These are phyloP conservation scores for Herpetomonas tarakana DNA, from an alignment of 208 protist species.

Conservation along the genomic window DNA sequence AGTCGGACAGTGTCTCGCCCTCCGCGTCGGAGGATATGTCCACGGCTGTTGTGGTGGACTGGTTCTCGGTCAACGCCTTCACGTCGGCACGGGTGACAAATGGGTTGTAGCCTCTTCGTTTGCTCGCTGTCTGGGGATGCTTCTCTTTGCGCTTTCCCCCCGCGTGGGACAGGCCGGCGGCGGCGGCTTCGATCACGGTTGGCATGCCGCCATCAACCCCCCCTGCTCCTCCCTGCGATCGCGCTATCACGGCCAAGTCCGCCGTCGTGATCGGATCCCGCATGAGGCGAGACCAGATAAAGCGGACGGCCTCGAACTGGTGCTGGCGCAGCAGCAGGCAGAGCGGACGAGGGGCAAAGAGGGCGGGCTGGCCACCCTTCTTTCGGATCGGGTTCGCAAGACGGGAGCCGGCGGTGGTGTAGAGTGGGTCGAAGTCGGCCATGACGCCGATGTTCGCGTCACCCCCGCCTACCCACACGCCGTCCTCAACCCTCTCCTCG, in stretches of 20 bases:
- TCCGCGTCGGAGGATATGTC: background rate
- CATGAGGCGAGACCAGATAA: slow-evolving; percentile 7
- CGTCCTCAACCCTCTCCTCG: background rate
- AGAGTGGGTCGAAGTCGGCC: background rate
- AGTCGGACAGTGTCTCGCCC: too few species aligned
- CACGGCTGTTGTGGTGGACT: background rate
- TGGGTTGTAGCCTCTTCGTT: background rate
- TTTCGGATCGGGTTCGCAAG: background rate
- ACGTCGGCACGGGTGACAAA: background rate
- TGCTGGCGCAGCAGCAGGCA: background rate
- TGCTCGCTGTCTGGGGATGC: background rate
- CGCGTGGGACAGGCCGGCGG: background rate
- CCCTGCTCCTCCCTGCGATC: too few species aligned
- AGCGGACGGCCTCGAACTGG: slow-evolving; percentile 8
- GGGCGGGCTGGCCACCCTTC: background rate
- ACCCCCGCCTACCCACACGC: background rate
- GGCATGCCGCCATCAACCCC: background rate
- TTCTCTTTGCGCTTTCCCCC: background rate
- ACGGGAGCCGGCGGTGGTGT: background rate
- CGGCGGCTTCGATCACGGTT: background rate
- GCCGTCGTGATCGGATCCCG: background rate
- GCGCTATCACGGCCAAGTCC: background rate
- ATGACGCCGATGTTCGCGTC: background rate
- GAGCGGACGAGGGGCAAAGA: background rate
- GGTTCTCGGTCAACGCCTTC: background rate